A percentile compares a stretch with the other conserved stretches of the same genome.
These are phyloP conservation scores for Penicillium angulare DNA, from an alignment of 495 filamentous ascomycete genomes.

Conservation along the genomic window DNA sequence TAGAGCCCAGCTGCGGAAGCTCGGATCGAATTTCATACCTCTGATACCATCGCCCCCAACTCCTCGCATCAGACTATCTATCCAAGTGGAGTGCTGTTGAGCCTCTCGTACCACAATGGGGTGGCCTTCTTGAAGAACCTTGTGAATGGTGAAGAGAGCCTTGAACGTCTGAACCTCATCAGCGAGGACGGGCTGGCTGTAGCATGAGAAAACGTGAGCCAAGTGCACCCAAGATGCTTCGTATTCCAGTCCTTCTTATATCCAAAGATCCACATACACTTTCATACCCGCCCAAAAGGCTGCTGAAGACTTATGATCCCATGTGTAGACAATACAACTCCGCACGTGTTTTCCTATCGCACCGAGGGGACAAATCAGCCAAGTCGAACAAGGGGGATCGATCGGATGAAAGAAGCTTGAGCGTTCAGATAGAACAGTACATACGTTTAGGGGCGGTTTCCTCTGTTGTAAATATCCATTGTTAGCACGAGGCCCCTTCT, in stretches of 20 bases:
- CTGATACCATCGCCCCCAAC: slow-evolving; percentile 82
- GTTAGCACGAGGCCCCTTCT: slow-evolving; percentile 22
- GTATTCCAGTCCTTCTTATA: neutral
- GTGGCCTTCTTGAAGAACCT: slow-evolving; percentile 95
- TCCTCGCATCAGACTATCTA: slow-evolving; percentile 87
- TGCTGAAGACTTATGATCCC: slow-evolving; percentile 96
- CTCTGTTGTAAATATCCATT: slow-evolving; percentile 49
- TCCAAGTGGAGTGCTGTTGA: slow-evolving; percentile 82
- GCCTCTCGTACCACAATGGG: slow-evolving; percentile 84
- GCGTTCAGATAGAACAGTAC: slow-evolving; percentile 9
- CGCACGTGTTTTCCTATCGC: slow-evolving; percentile 86
- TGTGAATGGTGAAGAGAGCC: slow-evolving; percentile 88
- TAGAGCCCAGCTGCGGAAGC: neutral
- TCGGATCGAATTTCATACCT: slow-evolving; percentile 41
- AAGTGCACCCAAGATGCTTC: neutral
- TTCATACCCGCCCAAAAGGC: slow-evolving; percentile 99
- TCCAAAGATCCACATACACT: slow-evolving; percentile 60
- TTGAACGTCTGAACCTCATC: slow-evolving; percentile 96
- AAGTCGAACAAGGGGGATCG: neutral
- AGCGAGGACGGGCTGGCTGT: slow-evolving; percentile 88
- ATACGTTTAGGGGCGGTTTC: slow-evolving; percentile 93
- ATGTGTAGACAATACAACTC: slow-evolving; percentile 97
- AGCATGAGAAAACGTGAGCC: neutral
- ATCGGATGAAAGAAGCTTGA: neutral
- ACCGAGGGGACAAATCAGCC: slow-evolving; percentile 8